Base-by-base conservation (phyloP, 495 filamentous ascomycete genomes). In the Aspergillus steynii region DNA sequence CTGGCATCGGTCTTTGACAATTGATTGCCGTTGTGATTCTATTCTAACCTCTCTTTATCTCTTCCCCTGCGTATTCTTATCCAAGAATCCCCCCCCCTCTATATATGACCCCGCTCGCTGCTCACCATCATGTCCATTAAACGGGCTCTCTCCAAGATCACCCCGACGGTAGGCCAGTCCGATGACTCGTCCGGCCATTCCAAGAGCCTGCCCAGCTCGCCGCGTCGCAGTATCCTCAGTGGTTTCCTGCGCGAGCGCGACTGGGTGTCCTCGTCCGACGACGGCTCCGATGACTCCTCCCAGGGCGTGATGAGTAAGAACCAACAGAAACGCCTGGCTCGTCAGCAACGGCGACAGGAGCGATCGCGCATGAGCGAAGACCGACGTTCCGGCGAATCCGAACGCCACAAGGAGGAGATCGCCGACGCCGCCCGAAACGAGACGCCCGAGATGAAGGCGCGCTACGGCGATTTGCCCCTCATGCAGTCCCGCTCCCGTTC, bases 401-500 rank as follows among this genome's bases (percentile, higher is more conserved):
- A 79, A 67, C 68, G 60, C 50, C 73, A 71, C 52, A 71, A 81
- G 75, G 57, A 76, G 62, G 82, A 88, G 59, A 73, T 71, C 45
- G 67, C 66, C 20, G 70, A 71, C 29, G 72, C 77, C 0, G 58
- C 60, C 5, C 68, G 64, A 0, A 71, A 76, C 46, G 78, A 80
- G 57, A 81, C 79, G 1, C 55, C 71, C 2, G 83, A 88, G 53
- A 82, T 88, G 74, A 80, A 80, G 42, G 75, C 77, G 27, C 83
- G 83, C 29, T 89, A 90, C 69, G 88, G 87, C 59, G 85, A 82
- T 29, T 58, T 80, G 42, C 78, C 79, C 56, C 70, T 85, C 59
- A 74, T 86, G 70, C 80, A 85, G 72, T 80, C 78, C 48, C 67
- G 66, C 12, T 64, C 71, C 15, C 73, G 76, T 32, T 60, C 62